phyloP scores from a whole-genome alignment of 306 rosid species.

The Acmispon strigosus region DNA sequence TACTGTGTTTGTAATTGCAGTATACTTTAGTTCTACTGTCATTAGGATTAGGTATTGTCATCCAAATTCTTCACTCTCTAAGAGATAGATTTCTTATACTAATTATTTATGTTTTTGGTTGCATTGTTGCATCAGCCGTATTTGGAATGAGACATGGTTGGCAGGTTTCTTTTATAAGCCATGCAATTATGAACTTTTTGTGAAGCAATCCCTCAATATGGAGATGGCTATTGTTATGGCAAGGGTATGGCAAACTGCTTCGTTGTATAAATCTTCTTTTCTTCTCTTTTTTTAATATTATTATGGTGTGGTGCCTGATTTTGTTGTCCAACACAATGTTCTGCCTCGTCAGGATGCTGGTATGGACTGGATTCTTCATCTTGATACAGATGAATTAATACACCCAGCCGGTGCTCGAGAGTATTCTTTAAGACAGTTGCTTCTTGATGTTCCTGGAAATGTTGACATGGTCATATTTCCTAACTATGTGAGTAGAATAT shows the following conservation, averaged over 20 bases:
- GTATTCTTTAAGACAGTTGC: constrained; percentile 86
- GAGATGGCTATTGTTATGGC: constrained; percentile 99
- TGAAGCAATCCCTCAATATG: constrained; percentile 99
- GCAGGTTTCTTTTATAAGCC: constrained; percentile 96
- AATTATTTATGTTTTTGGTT: constrained; percentile 17
- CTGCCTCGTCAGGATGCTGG: constrained; percentile 66
- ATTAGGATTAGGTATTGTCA: neutral
- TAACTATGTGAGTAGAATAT: constrained; percentile 68
- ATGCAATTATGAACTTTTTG: constrained; percentile 96
- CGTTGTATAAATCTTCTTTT: neutral
- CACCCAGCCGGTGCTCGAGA: constrained; percentile 93
- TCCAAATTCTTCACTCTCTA: neutral
- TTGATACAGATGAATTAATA: constrained; percentile 88
- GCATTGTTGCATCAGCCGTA: constrained; percentile 70
- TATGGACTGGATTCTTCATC: constrained; percentile 95
- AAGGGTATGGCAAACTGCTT: constrained; percentile 60
- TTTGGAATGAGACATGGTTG: constrained; percentile 98
- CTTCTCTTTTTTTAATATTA: neutral
- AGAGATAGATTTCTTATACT: constrained; percentile 10
- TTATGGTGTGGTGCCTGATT: neutral
- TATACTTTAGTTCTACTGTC: neutral
- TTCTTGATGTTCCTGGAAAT: constrained; percentile 79
- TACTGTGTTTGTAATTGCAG: neutral
- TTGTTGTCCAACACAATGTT: neutral
- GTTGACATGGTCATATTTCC: constrained; percentile 98